These are phyloP conservation scores for Plasmodium yoelii DNA, from an alignment of 169 alveolate genomes.

Conservation along the genomic window DNA sequence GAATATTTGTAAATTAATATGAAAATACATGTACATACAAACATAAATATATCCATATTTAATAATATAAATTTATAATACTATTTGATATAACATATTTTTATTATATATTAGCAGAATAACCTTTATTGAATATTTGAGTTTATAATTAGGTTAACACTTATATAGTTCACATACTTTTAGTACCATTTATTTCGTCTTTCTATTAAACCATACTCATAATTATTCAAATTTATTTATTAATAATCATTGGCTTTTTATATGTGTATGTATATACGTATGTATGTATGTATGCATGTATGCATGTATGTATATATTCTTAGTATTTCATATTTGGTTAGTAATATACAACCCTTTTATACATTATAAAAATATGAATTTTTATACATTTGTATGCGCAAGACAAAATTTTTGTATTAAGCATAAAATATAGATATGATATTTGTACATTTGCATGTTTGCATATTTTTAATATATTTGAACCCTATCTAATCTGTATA, in stretches of 20 bases:
- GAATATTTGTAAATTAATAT: constrained; percentile 1
- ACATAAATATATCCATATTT: neutral
- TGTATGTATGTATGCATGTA: neutral
- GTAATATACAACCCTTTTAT: neutral
- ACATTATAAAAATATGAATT: constrained; percentile 2
- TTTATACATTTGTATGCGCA: neutral
- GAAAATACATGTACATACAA: constrained; percentile 9
- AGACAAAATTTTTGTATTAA: constrained; percentile 9
- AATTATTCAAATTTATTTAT: neutral
- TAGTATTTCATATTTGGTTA: constrained; percentile 3
- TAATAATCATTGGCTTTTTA: neutral
- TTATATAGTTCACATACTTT: too few species aligned
- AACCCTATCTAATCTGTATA: neutral
- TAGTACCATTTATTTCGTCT: neutral
- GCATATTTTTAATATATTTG: neutral
- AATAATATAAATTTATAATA: neutral
- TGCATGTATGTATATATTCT: neutral
- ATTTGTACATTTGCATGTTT: neutral
- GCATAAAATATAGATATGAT: constrained; percentile 3
- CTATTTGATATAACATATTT: constrained; percentile 1
- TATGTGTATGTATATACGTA: neutral
- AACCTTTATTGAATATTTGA: neutral
- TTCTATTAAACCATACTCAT: neutral
- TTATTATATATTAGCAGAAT: constrained; percentile 4
- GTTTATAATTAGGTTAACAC: neutral